Evolutionary conservation across 2,329 filamentous ascomycete genomes (phyloP).

Genomic region (Diaporthe sp.): DNA sequence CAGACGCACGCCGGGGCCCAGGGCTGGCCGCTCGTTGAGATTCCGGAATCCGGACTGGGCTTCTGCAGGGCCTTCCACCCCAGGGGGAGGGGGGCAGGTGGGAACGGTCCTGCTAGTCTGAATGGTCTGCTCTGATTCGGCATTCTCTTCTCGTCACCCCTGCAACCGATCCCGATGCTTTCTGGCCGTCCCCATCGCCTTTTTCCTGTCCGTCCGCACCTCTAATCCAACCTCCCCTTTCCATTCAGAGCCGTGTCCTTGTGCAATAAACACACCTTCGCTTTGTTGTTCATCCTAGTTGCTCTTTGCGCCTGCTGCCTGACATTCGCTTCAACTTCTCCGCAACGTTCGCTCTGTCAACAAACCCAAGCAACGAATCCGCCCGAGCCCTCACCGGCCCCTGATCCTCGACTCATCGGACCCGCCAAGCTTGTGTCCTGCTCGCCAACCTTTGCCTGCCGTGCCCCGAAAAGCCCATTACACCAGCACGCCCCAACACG

Average conservation of each 20-base stretch:
- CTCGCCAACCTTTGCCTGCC: slow-evolving; percentile 20
- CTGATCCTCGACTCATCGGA: slow-evolving; percentile 31
- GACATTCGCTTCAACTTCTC: slow-evolving; percentile 32
- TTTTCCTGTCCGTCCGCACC: slow-evolving; percentile 28
- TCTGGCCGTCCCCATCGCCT: slow-evolving; percentile 14
- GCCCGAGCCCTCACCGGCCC: slow-evolving; percentile 11
- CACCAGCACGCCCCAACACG: slow-evolving; percentile 1
- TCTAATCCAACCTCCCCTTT: slow-evolving; percentile 16
- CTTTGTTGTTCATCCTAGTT: slow-evolving; percentile 29
- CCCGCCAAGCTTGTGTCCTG: slow-evolving; percentile 15
- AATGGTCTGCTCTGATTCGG: slow-evolving; percentile 34
- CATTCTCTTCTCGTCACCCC: slow-evolving; percentile 31
- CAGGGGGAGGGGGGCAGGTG: slow-evolving; percentile 17
- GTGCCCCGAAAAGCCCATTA: slow-evolving; percentile 13
- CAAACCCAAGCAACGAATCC: neutral
- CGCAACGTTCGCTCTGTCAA: slow-evolving; percentile 13
- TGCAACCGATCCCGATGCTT: slow-evolving; percentile 40
- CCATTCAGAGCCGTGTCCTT: slow-evolving; percentile 15
- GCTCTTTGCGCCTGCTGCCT: slow-evolving; percentile 9
- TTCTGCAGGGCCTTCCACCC: neutral
- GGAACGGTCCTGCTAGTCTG: slow-evolving; percentile 27
- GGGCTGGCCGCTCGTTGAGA: neutral
- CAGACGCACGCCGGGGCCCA: neutral
- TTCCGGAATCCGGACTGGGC: slow-evolving; percentile 26
- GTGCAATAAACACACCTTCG: slow-evolving; percentile 26